phyloP scores from a whole-genome alignment of 2,329 filamentous ascomycete species.

The Hymenoscyphus linearis region DNA sequence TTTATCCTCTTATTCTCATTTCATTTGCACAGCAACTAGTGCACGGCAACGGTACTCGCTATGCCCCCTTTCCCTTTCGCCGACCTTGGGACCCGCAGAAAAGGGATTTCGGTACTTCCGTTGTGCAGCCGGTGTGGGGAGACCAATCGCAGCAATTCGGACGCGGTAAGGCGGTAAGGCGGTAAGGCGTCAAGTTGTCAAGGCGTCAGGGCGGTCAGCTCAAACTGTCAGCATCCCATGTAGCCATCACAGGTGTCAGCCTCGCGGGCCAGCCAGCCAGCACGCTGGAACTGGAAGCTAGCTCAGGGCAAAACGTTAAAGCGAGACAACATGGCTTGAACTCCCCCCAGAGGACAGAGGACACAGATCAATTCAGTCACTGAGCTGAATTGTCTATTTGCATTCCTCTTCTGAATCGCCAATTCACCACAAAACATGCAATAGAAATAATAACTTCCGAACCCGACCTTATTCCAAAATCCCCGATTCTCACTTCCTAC shows the following conservation, averaged over 20 bases:
- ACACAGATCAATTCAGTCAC: too few species aligned
- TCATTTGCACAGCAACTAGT: not conserved
- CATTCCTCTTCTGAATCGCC: not conserved
- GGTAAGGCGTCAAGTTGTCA: too few species aligned
- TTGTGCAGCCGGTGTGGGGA: not conserved
- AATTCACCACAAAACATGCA: not conserved
- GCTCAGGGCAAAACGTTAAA: not conserved
- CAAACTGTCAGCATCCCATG: too few species aligned
- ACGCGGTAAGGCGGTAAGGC: too few species aligned
- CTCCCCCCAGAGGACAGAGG: too few species aligned
- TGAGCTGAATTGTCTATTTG: not conserved
- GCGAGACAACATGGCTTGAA: not conserved
- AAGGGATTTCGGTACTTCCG: not conserved
- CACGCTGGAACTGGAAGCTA: too few species aligned
- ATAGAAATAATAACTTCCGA: not conserved
- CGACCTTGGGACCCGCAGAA: too few species aligned
- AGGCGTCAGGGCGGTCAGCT: too few species aligned
- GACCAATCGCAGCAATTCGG: not conserved
- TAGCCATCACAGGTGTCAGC: not conserved
- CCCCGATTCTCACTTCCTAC: not conserved
- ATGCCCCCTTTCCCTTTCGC: not conserved
- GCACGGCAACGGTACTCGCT: not conserved
- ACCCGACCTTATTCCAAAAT: not conserved
- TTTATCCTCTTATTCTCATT: too few species aligned
- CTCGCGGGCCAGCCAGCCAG: not conserved